Evolutionary conservation across 2,329 filamentous ascomycete genomes (phyloP), one percentile per base, ranked within the genome.

Genomic region (Plenodomus biglobosus): DNA sequence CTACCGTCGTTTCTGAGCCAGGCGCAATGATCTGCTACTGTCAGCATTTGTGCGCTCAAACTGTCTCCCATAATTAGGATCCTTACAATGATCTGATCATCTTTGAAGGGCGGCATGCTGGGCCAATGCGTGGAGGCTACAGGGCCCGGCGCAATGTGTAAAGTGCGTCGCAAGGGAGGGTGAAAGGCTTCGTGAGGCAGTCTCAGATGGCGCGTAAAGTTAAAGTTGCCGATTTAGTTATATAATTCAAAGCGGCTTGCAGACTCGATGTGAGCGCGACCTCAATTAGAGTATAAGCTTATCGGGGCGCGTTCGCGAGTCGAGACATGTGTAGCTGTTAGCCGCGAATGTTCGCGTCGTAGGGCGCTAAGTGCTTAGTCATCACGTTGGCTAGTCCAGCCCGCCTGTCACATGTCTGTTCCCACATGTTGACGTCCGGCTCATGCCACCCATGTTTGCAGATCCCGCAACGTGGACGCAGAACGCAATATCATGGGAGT

Each of bases 1-100:
- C 92, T 76, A 95, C 84, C 50, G 91, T 96, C 57, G 86, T 92
- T 74, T 88, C 86, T 71, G 91, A 96, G 68, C 92, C 92, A 27
- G 88, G 87, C 72, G 86, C 87, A 74, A 92, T 85, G 70, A 92
- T 77, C 76, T 78, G 52, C 30, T 19, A 32, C 6, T 15, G 27
- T 32, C 27, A 32, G 27, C 27, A 15, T 32, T 10, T 15, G 27
- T 15, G 6, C 27, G 15, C 3, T 15, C 8, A 32, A 3, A 32
- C 27, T 10, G 27, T 15, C 8, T 3, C 15, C 27, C 13, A 6
- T 15, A 32, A 15, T 11, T 7, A 32, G 27, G 6, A 20, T 15
- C n/a, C 66, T 38, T 63, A 75, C 73, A 47, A 75, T 71, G 3
- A 76, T 74, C 62, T 75, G 73, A 44, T 75, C 73, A 65, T 76